These are phyloP conservation scores for Ceratocystis colombiana DNA, from an alignment of 2,329 filamentous ascomycete species.

Conservation along the genomic window DNA sequence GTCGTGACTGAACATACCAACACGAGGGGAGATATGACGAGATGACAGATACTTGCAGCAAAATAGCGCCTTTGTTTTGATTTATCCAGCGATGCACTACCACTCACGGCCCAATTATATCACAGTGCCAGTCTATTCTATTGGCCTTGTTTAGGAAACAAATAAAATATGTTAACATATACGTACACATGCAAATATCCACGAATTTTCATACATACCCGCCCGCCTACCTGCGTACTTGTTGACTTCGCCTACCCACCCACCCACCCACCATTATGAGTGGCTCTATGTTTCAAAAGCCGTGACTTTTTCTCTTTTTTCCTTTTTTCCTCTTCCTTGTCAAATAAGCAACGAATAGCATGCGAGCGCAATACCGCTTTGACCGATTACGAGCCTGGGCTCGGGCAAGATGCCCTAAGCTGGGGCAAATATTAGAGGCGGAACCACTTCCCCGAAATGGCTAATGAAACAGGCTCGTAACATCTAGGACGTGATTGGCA, in stretches of 20 bases:
- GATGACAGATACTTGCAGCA: constrained; percentile 10
- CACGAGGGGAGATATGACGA: constrained; percentile 11
- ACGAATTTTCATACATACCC: neutral
- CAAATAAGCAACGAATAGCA: constrained; percentile 7
- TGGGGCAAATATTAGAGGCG: constrained; percentile 5
- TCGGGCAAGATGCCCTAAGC: neutral
- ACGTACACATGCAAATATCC: neutral
- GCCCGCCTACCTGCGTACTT: neutral
- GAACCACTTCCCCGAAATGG: constrained; percentile 12
- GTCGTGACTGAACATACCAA: neutral
- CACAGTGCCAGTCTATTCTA: constrained; percentile 9
- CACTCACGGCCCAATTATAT: neutral
- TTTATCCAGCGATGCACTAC: constrained; percentile 9
- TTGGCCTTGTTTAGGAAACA: constrained; percentile 1
- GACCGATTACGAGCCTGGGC: neutral
- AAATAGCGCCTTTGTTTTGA: constrained; percentile 8
- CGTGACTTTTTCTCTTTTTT: neutral
- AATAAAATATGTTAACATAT: neutral
- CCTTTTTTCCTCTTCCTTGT: neutral
- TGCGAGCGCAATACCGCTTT: neutral
- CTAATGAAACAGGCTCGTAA: constrained; percentile 13
- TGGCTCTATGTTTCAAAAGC: too few relatives aligned
- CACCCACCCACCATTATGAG: too few relatives aligned
- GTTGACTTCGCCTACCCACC: too few relatives aligned
- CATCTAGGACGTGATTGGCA: constrained; percentile 13